These are phyloP conservation scores for Colletotrichum acutatum DNA, from an alignment of 2,329 filamentous ascomycete species.

Conservation along the genomic window DNA sequence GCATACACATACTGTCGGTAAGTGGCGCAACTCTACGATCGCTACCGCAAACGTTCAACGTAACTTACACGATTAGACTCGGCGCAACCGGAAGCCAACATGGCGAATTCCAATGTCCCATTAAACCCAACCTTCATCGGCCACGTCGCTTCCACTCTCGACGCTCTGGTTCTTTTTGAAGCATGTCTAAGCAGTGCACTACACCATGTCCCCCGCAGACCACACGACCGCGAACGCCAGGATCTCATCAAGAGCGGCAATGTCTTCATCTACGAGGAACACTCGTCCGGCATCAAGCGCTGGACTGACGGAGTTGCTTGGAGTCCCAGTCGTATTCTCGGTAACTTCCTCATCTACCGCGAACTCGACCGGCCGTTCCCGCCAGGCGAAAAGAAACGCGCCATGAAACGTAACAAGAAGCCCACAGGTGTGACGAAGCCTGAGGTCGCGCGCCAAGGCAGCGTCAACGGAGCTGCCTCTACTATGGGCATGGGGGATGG, in stretches of 20 bases:
- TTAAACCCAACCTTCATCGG: slow-evolving; percentile 75
- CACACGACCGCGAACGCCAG: slow-evolving; percentile 84
- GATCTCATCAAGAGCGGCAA: slow-evolving; percentile 85
- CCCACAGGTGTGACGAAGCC: slow-evolving; percentile 48
- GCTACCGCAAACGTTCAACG: slow-evolving; percentile 12
- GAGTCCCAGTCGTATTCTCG: slow-evolving; percentile 88
- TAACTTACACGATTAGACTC: slow-evolving; percentile 32
- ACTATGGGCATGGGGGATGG: slow-evolving; percentile 22
- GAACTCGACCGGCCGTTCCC: slow-evolving; percentile 83
- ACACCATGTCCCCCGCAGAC: slow-evolving; percentile 82
- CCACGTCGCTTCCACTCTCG: slow-evolving; percentile 74
- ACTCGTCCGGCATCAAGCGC: slow-evolving; percentile 89
- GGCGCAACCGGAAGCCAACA: slow-evolving; percentile 31
- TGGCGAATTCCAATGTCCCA: slow-evolving; percentile 48
- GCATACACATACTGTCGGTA: slow-evolving; percentile 6
- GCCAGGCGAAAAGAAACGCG: slow-evolving; percentile 86
- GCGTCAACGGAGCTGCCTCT: slow-evolving; percentile 6
- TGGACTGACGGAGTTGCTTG: slow-evolving; percentile 94
- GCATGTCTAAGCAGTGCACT: slow-evolving; percentile 77
- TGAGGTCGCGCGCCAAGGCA: slow-evolving; percentile 39
- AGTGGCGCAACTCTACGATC: slow-evolving; percentile 26
- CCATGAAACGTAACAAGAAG: slow-evolving; percentile 74
- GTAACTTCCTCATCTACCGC: slow-evolving; percentile 87
- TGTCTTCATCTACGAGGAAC: slow-evolving; percentile 92
- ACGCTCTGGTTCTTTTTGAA: slow-evolving; percentile 85